These are phyloP conservation scores for Ascochyta koolunga DNA, from an alignment of 2,329 filamentous ascomycete species.

Conservation along the genomic window DNA sequence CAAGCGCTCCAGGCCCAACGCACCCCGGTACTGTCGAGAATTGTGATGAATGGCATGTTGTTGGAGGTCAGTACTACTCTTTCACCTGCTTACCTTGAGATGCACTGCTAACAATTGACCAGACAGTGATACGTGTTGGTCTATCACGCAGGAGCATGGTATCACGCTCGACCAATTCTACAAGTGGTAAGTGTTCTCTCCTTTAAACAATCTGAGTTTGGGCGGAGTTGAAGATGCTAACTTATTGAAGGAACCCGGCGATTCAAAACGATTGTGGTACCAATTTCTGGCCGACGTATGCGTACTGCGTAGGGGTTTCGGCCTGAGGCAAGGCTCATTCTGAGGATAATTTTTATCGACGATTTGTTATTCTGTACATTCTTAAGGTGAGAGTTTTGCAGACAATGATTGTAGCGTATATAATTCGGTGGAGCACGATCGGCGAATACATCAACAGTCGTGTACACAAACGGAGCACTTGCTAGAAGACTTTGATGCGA, in stretches of 20 bases:
- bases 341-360: constrained; percentile 1
- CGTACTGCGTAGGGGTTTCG: constrained; percentile 6
- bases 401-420: constrained; percentile 6
- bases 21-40: constrained; percentile 8
- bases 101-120: constrained; percentile 13
- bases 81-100: constrained; percentile 12
- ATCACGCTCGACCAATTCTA: too few relatives aligned
- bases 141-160: constrained; percentile 1
- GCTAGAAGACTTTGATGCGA: constrained; percentile 8
- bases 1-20: constrained; percentile 10
- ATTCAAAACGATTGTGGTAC: constrained; percentile 6
- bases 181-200: too few relatives aligned
- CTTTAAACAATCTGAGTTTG: constrained; percentile 11
- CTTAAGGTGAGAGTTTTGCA: constrained; percentile 2
- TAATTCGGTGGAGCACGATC: constrained; percentile 8
- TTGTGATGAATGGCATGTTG: constrained; percentile 16
- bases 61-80: constrained; percentile 11
- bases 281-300: constrained; percentile 7
- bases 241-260: constrained; percentile 5
- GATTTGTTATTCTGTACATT: constrained; percentile 6
- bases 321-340: constrained; percentile 4
- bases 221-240: constrained; percentile 7
- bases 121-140: constrained; percentile 12
- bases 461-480: constrained; percentile 9
- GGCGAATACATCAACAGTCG: constrained; percentile 8